Conservation (phyloP, 192 early-diverging fungal genomes). For the Spinellus fusiger region DNA sequence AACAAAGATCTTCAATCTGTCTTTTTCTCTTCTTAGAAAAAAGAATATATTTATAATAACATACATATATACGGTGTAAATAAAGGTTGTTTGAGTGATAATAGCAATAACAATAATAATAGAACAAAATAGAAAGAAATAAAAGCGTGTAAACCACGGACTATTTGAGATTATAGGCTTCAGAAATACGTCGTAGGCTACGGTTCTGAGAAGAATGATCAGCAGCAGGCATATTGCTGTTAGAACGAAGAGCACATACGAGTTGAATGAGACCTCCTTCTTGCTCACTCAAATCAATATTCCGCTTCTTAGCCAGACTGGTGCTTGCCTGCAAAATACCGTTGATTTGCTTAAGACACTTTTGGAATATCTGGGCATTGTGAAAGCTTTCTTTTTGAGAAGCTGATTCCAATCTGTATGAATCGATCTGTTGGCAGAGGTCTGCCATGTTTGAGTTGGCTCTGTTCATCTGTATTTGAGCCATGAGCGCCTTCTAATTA, state of each 20-base stretch:
- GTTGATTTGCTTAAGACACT: slow-evolving; percentile 37
- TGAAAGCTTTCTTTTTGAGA: slow-evolving; percentile 30
- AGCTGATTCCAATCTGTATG: slow-evolving; percentile 23
- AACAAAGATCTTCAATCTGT: too few species aligned
- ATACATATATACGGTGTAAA: too few species aligned
- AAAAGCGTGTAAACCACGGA: too few species aligned
- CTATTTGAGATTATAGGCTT: slow-evolving; percentile 32
- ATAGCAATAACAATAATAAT: not conserved
- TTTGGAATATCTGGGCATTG: slow-evolving; percentile 32
- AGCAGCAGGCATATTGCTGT: not conserved
- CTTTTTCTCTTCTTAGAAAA: too few species aligned
- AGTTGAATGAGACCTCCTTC: slow-evolving; percentile 30
- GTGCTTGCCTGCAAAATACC: slow-evolving; percentile 25
- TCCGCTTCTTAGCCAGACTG: slow-evolving; percentile 24
- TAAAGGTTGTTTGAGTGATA: not conserved
- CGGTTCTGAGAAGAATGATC: slow-evolving; percentile 9
- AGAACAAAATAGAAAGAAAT: not conserved
- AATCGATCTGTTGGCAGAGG: slow-evolving; percentile 33
- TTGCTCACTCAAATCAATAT: slow-evolving; percentile 3
- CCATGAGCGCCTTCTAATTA: slow-evolving; percentile 30
- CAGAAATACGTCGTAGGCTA: slow-evolving; percentile 27
- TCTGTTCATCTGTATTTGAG: slow-evolving; percentile 37
- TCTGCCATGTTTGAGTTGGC: slow-evolving; percentile 36
- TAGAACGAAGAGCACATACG: slow-evolving; percentile 22
- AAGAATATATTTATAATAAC: too few species aligned